phyloP scores from a whole-genome alignment of 1,284 basidiomycete species.

The Melampsora americana region DNA sequence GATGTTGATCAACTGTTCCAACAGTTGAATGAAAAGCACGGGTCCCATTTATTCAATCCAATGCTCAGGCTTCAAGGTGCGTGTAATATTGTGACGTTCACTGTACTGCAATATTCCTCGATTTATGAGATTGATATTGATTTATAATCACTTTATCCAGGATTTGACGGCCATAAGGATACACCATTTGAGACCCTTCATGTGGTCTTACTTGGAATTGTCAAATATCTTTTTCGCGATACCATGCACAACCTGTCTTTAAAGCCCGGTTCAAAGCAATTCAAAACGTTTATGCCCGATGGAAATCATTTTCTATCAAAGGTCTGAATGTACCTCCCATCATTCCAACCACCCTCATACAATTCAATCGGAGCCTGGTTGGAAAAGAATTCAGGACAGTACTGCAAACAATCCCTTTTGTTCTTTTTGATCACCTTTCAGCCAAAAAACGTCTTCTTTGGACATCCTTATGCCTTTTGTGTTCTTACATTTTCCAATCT shows the following conservation, averaged over 20 bases:
- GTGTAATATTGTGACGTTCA: too few species aligned
- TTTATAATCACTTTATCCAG: conserved; percentile 44
- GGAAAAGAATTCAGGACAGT: conserved; percentile 55
- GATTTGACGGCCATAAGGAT: conserved; percentile 53
- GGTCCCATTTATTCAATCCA: background rate
- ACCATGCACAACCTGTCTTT: conserved; percentile 48
- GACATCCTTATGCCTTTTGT: conserved; percentile 52
- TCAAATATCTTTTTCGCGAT: conserved; percentile 57
- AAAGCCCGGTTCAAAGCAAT: conserved; percentile 36
- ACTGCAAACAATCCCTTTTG: conserved; percentile 55
- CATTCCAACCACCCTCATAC: conserved; percentile 51
- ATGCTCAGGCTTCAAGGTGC: background rate
- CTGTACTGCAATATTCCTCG: too few species aligned
- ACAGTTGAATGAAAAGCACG: background rate
- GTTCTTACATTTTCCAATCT: conserved; percentile 56
- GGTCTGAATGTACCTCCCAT: conserved; percentile 50
- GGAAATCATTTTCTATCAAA: conserved; percentile 49
- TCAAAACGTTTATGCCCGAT: conserved; percentile 47
- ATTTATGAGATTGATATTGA: background rate
- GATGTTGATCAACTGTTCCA: background rate
- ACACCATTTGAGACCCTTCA: conserved; percentile 56
- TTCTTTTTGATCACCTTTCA: conserved; percentile 48
- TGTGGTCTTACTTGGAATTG: conserved; percentile 54
- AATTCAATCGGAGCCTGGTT: conserved; percentile 53
- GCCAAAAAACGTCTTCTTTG: conserved; percentile 46